phyloP scores from a whole-genome alignment of 768 basidiomycete genomes.

The Dacryopinax spathularia region DNA sequence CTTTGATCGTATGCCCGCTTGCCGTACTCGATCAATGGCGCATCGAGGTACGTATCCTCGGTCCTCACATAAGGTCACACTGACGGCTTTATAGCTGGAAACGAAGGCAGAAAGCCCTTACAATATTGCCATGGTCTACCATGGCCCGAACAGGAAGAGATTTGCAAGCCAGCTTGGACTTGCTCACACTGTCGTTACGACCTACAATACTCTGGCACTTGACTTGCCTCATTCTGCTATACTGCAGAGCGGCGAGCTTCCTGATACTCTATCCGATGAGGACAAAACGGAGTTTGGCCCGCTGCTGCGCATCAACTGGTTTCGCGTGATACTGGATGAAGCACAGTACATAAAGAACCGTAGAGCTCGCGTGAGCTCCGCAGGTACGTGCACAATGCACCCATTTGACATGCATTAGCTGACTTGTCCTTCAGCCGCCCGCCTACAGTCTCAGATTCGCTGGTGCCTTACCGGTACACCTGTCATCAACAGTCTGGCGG shows the following conservation, averaged over 20 bases:
- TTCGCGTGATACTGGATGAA: constrained; percentile 62
- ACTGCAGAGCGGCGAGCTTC: constrained; percentile 34
- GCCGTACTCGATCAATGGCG: constrained; percentile 49
- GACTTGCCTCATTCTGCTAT: constrained; percentile 45
- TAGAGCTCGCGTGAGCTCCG: background rate
- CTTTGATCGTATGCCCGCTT: constrained; percentile 61
- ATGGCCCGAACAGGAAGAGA: constrained; percentile 30
- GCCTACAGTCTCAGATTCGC: background rate
- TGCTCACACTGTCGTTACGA: constrained; percentile 54
- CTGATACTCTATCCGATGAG: constrained; percentile 32
- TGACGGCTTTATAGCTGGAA: constrained; percentile 41
- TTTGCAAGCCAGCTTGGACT: background rate
- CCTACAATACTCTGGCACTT: constrained; percentile 53
- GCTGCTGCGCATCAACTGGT: constrained; percentile 48
- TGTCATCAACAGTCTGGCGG: constrained; percentile 46
- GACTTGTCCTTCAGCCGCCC: background rate
- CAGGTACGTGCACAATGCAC: background rate
- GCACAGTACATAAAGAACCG: constrained; percentile 58
- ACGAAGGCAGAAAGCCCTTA: constrained; percentile 51
- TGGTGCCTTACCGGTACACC: constrained; percentile 31
- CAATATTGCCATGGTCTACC: constrained; percentile 58
- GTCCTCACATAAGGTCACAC: background rate
- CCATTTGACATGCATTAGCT: background rate
- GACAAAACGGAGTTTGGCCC: constrained; percentile 40
- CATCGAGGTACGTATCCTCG: constrained; percentile 22